These are phyloP conservation scores for Eimeria brunetti DNA, from an alignment of 169 alveolate genomes.

Conservation along the genomic window DNA sequence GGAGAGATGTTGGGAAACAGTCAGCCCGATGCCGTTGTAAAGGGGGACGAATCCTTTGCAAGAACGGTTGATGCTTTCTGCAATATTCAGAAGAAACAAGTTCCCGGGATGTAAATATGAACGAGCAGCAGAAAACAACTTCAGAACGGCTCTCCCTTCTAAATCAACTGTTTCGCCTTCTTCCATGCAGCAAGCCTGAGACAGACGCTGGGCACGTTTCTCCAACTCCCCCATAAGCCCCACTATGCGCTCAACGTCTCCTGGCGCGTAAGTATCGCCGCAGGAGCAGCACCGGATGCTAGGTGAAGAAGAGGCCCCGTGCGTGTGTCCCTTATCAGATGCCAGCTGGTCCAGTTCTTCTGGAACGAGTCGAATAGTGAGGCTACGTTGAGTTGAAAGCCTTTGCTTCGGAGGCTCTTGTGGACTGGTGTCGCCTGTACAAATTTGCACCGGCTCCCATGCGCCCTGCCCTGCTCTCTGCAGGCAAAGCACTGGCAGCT, in stretches of 20 bases:
- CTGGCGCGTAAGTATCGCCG: not conserved
- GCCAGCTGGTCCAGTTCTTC: conserved; percentile 6
- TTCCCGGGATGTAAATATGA: conserved; percentile 47
- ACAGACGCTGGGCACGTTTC: conserved; percentile 6
- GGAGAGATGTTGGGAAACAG: conserved; percentile 39
- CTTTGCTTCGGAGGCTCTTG: not conserved
- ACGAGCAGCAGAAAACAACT: conserved; percentile 23
- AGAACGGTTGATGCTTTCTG: conserved; percentile 25
- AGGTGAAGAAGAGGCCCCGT: not conserved
- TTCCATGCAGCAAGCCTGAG: not conserved
- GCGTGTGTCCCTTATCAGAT: not conserved
- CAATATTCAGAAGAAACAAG: not conserved
- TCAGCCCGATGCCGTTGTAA: conserved; percentile 43
- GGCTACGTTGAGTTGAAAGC: not conserved
- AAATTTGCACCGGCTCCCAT: conserved; percentile 47
- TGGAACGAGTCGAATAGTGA: not conserved
- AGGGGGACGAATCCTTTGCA: conserved; percentile 18
- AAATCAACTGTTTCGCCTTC: not conserved
- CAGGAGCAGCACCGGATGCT: conserved; percentile 34
- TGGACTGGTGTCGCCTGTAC: not conserved
- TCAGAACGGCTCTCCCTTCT: conserved; percentile 26
- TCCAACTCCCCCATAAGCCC: not conserved
- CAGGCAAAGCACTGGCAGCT: conserved; percentile 42
- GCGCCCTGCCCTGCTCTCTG: not conserved
- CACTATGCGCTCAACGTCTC: conserved; percentile 4